These are phyloP conservation scores for Exophiala oligosperma DNA, from an alignment of 2,329 filamentous ascomycete genomes.

Conservation along the genomic window DNA sequence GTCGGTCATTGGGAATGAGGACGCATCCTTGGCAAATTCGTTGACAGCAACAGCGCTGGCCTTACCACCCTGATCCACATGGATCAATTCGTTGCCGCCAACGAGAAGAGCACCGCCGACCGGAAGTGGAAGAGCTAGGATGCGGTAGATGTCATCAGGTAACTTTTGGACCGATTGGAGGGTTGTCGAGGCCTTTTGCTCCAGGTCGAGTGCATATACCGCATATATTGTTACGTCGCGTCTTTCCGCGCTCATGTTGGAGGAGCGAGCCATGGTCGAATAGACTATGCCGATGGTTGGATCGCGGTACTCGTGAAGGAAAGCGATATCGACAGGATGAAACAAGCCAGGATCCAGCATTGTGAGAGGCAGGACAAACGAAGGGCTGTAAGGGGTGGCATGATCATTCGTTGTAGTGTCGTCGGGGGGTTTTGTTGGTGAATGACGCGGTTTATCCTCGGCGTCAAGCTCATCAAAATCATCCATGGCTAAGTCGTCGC, in stretches of 20 bases:
- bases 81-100: constrained; percentile 86
- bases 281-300: constrained; percentile 95
- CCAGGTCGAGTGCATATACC: constrained; percentile 91
- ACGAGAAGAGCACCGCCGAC: constrained; percentile 86
- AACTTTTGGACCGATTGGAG: constrained; percentile 83
- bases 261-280: constrained; percentile 71
- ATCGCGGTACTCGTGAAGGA: constrained; percentile 95
- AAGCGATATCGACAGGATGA: constrained; percentile 87
- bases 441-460: constrained; percentile 56
- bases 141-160: constrained; percentile 81
- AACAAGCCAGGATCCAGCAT: constrained; percentile 83
- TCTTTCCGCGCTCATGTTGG: constrained; percentile 69
- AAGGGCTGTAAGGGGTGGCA: constrained; percentile 76
- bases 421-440: constrained; percentile 39
- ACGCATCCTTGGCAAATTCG: constrained; percentile 78
- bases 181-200: constrained; percentile 89
- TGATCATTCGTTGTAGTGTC: constrained; percentile 35
- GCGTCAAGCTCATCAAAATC: constrained; percentile 78
- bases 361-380: constrained; percentile 89
- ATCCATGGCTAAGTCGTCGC: constrained; percentile 87
- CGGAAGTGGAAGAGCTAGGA: constrained; percentile 79
- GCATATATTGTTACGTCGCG: constrained; percentile 87
- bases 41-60: constrained; percentile 92
- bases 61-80: constrained; percentile 94
- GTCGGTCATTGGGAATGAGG: constrained; percentile 80